Evolutionary conservation across 2,329 filamentous ascomycete genomes (phyloP).

Genomic region (Diaporthe batatas): DNA sequence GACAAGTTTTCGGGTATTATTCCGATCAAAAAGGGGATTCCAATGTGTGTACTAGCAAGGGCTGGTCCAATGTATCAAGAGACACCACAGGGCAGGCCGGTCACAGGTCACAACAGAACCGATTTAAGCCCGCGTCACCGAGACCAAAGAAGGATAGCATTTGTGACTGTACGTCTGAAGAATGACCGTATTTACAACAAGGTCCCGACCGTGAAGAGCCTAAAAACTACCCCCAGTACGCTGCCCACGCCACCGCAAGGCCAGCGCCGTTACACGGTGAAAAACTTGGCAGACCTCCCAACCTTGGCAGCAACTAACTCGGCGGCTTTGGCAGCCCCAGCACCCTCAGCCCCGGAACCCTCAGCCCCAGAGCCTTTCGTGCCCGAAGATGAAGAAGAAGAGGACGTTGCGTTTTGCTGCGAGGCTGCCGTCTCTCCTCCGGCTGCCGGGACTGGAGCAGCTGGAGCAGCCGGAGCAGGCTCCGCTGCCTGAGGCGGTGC

Average conservation of each 20-base stretch:
- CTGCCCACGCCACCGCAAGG: background rate
- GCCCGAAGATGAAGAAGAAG: constrained; percentile 2
- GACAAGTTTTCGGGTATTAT: background rate
- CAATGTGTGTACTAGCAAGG: constrained; percentile 10
- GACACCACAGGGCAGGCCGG: background rate
- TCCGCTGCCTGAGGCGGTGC: constrained; percentile 2
- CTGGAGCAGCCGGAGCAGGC: too few relatives aligned
- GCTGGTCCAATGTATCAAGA: constrained; percentile 2
- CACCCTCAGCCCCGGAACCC: constrained; percentile 5
- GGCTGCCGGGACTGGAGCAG: background rate
- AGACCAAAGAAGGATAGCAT: constrained; percentile 15
- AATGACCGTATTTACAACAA: constrained; percentile 32
- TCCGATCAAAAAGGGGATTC: background rate
- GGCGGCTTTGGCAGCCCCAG: constrained; percentile 15
- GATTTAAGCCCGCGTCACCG: background rate
- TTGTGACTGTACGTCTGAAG: constrained; percentile 4
- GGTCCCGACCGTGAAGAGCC: constrained; percentile 28
- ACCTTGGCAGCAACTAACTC: constrained; percentile 11
- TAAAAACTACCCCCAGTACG: constrained; percentile 22
- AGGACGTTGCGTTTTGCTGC: background rate
- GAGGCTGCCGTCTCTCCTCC: constrained; percentile 3
- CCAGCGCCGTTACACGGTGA: background rate
- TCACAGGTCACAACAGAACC: background rate
- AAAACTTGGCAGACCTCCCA: constrained; percentile 28
- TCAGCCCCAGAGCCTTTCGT: background rate